These are phyloP conservation scores for Fusarium sp. DNA, from an alignment of 2,329 filamentous ascomycete genomes.

Conservation along the genomic window DNA sequence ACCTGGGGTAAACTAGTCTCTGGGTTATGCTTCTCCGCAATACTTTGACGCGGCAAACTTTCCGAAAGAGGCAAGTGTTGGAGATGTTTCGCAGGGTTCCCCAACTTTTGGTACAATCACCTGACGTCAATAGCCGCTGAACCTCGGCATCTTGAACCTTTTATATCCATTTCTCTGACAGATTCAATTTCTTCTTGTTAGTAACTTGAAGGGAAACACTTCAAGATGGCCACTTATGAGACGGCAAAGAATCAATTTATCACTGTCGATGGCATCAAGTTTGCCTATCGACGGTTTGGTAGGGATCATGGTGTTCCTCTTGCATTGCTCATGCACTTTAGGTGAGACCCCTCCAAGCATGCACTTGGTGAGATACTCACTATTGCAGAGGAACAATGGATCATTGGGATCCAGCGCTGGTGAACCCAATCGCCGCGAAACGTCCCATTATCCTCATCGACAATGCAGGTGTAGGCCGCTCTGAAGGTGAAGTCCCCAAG, in stretches of 20 bases:
- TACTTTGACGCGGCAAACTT: neutral
- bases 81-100: neutral
- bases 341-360: slow-evolving; percentile 35
- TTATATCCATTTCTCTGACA: neutral
- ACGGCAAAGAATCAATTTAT: slow-evolving; percentile 45
- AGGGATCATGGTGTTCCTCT: slow-evolving; percentile 46
- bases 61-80: neutral
- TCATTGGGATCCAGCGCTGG: slow-evolving; percentile 56
- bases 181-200: neutral
- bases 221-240: slow-evolving; percentile 47
- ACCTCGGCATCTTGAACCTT: slow-evolving; percentile 26
- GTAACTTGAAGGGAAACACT: neutral
- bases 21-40: neutral
- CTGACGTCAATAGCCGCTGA: slow-evolving; percentile 29
- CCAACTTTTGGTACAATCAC: slow-evolving; percentile 7
- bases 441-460: slow-evolving; percentile 61
- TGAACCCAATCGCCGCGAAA: slow-evolving; percentile 56
- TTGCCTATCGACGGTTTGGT: slow-evolving; percentile 50
- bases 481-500: slow-evolving; percentile 54
- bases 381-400: slow-evolving; percentile 51
- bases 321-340: slow-evolving; percentile 48
- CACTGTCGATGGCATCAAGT: slow-evolving; percentile 46
- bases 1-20: neutral
- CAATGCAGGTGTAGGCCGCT: slow-evolving; percentile 60
- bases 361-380: neutral